Evolutionary conservation across 257 asterid species (phyloP), one percentile per base, ranked within the genome.

Genomic region (Forsythia viridissima): DNA sequence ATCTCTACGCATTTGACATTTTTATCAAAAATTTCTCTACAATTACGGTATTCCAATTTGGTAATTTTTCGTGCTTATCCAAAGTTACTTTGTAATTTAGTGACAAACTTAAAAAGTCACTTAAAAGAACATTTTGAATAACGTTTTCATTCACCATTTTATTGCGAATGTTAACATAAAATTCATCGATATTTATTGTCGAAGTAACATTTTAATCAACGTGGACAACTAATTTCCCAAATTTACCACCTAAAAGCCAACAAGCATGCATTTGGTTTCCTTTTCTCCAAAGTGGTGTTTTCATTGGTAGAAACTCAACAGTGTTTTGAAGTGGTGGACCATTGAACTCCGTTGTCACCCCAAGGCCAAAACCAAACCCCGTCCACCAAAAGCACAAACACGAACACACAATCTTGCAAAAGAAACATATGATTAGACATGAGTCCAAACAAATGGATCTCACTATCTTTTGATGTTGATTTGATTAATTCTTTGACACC

Each of bases 391-490:
- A 61, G 41, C 34, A 30, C 34, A 1, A 1, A 1, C 34, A 30
- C 34, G 34, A 1, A 30, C 2, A 52, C 72, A 39, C n/a, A 16
- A 46, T 4, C 72, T 38, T 73, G 39, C 70, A 63, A 63, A 63
- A 63, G 70, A 74, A 61, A 55, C 66, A 8, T 61, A 68, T 80
- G 80, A 80, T 80, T 51, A 77, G 83, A 80, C 73, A 44, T 65
- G 34, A 44, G 59, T 63, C 66, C 71, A 75, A 80, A n/a, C 44
- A 59, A 42, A 55, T 69, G 38, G 43, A 51, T 75, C 40, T 48
- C 76, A 4, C 42, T 65, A 8, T 74, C 74, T 42, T 20, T 71
- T 24, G 77, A 76, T 30, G 61, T 70, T 63, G 74, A 80, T 80
- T 43, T 71, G 59, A 43, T 71, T 42, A 43, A 71, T 41, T 71